Percentiles rank a stretch among this genome's conserved stretches.
Evolutionary conservation across 345 rosid species (phyloP).

Genomic region (Sapria himalayana): DNA sequence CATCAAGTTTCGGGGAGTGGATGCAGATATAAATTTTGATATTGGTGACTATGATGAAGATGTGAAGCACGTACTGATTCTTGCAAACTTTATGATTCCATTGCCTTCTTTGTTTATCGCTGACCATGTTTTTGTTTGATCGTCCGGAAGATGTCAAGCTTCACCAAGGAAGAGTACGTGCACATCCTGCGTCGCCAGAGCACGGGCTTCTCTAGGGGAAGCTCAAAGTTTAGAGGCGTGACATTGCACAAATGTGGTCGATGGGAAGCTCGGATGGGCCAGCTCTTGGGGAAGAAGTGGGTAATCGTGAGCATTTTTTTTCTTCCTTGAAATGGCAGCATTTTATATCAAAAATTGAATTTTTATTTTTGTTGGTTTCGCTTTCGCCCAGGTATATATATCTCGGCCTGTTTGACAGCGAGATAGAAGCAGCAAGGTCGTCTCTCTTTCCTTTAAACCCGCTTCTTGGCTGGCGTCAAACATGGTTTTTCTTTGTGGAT

Average conservation of each 20-base stretch:
- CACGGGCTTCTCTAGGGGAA: constrained; percentile 53
- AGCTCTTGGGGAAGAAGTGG: constrained; percentile 63
- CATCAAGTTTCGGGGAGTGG: constrained; percentile 56
- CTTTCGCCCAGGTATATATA: constrained; percentile 63
- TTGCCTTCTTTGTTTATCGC: background rate
- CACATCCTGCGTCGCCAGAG: constrained; percentile 55
- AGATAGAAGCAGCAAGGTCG: constrained; percentile 94
- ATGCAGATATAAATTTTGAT: constrained; percentile 64
- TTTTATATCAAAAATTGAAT: constrained; percentile 2
- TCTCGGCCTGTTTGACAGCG: constrained; percentile 82
- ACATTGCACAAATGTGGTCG: constrained; percentile 58
- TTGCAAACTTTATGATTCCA: background rate
- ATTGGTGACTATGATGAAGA: constrained; percentile 47
- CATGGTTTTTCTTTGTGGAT: constrained; percentile 8
- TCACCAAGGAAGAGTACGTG: constrained; percentile 58
- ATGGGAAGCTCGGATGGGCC: constrained; percentile 81
- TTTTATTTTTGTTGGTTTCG: constrained; percentile 14
- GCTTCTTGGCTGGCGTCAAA: background rate
- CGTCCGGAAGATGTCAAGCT: constrained; percentile 27
- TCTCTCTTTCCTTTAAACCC: background rate
- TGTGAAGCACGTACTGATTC: constrained; percentile 31
- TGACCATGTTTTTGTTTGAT: background rate
- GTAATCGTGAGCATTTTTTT: background rate
- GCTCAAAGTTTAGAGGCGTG: constrained; percentile 56
- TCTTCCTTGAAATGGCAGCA: background rate